These are phyloP conservation scores for Neurospora sp. DNA, from an alignment of 495 filamentous ascomycete species.

Conservation along the genomic window DNA sequence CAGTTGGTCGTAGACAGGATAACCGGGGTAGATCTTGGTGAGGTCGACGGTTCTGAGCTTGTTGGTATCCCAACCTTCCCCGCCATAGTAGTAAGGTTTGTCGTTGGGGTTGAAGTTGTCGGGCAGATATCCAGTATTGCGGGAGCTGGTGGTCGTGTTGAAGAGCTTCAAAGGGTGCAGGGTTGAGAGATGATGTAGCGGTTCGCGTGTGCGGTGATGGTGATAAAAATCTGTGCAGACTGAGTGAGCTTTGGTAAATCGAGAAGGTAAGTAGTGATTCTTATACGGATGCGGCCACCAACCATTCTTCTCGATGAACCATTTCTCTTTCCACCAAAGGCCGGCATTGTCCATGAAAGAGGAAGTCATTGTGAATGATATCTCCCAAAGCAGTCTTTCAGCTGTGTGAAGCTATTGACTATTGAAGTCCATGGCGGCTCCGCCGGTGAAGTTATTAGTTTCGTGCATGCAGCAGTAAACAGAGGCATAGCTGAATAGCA, in stretches of 20 bases:
- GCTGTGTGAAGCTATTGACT: not conserved
- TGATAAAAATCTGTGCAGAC: not conserved
- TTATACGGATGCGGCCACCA: not conserved
- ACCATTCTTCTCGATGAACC: too few species aligned
- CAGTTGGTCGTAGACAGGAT: not conserved
- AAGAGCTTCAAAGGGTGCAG: not conserved
- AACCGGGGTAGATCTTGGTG: not conserved
- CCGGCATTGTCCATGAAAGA: too few species aligned
- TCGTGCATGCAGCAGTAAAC: not conserved
- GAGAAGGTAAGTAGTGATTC: not conserved
- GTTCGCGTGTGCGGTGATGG: not conserved
- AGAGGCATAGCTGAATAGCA: not conserved
- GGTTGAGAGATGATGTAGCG: not conserved
- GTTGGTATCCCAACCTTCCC: not conserved
- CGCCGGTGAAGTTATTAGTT: not conserved
- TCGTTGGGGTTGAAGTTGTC: not conserved
- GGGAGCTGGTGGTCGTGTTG: not conserved
- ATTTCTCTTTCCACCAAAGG: too few species aligned
- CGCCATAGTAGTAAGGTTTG: not conserved
- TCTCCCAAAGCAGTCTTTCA: not conserved
- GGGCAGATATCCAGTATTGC: not conserved
- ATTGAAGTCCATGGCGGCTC: not conserved
- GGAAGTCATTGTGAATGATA: not conserved
- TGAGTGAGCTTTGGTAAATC: not conserved
- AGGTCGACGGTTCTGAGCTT: not conserved